Percentiles rank a stretch among this genome's conserved stretches.
Conservation (phyloP, 768 basidiomycete species). For the Boletus insuetus region DNA sequence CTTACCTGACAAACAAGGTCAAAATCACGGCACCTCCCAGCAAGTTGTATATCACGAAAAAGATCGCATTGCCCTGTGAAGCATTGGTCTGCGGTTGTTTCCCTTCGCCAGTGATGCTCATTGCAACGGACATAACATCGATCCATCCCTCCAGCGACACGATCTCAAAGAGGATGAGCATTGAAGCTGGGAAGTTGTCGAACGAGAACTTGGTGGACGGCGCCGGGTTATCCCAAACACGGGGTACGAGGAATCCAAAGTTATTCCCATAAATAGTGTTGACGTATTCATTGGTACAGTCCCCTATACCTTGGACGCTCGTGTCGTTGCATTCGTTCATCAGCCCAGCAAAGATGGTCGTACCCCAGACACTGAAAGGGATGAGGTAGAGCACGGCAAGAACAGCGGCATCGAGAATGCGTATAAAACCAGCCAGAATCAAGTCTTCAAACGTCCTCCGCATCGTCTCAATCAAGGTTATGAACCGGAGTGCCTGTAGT, state of each 20-base stretch:
- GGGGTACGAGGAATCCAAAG: slow-evolving; percentile 75
- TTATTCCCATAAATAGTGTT: slow-evolving; percentile 57
- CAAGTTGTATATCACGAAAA: slow-evolving; percentile 89
- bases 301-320: slow-evolving; percentile 45
- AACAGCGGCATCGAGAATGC: slow-evolving; percentile 86
- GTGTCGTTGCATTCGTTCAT: slow-evolving; percentile 84
- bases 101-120: slow-evolving; percentile 68
- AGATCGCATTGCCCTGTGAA: slow-evolving; percentile 81
- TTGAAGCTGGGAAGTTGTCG: slow-evolving; percentile 76
- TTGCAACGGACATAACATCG: slow-evolving; percentile 81
- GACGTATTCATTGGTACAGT: slow-evolving; percentile 75
- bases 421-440: slow-evolving; percentile 78
- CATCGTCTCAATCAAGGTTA: slow-evolving; percentile 86
- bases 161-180: slow-evolving; percentile 94
- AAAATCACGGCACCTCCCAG: slow-evolving; percentile 88
- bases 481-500: slow-evolving; percentile 80
- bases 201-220: slow-evolving; percentile 88
- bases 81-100: slow-evolving; percentile 70
- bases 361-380: slow-evolving; percentile 90
- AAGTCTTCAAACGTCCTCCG: slow-evolving; percentile 83
- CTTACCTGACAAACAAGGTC: slow-evolving; percentile 85
- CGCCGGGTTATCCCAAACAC: slow-evolving; percentile 83
- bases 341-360: slow-evolving; percentile 88
- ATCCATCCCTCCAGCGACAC: slow-evolving; percentile 98
- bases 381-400: slow-evolving; percentile 91